Evolutionary conservation across 441 rosid genomes (phyloP).

Genomic region (California macrophylla): DNA sequence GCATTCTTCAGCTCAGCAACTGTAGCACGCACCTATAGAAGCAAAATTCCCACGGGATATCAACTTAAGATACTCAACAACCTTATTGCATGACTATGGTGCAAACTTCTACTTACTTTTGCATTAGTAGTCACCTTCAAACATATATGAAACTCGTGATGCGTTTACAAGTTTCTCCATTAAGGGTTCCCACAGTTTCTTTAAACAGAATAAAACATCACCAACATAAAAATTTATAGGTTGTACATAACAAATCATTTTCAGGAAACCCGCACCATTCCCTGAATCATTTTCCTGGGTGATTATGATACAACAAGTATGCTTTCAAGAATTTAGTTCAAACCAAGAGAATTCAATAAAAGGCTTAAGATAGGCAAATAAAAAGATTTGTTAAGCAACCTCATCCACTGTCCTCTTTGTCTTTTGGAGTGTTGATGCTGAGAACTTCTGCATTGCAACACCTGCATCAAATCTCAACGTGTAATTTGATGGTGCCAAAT

Average conservation of each 20-base stretch:
- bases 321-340: background rate
- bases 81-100: conserved; percentile 5
- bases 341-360: conserved; percentile 7
- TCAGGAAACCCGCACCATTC: background rate
- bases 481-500: conserved; percentile 90
- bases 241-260: background rate
- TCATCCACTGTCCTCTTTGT: conserved; percentile 87
- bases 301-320: background rate
- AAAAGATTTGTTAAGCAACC: conserved; percentile 33
- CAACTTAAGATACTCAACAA: background rate
- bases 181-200: background rate
- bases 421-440: conserved; percentile 93
- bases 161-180: background rate
- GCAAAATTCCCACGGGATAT: conserved; percentile 18
- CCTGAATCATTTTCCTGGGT: background rate
- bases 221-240: background rate
- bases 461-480: conserved; percentile 94
- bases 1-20: conserved; percentile 95
- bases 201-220: background rate
- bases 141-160: background rate
- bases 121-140: background rate
- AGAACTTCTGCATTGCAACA: conserved; percentile 96
- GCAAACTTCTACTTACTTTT: background rate
- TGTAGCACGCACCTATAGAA: conserved; percentile 75
- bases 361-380: conserved; percentile 9